Conservation (phyloP, 345 rosid genomes). For the Bretschneidera sinensis region DNA sequence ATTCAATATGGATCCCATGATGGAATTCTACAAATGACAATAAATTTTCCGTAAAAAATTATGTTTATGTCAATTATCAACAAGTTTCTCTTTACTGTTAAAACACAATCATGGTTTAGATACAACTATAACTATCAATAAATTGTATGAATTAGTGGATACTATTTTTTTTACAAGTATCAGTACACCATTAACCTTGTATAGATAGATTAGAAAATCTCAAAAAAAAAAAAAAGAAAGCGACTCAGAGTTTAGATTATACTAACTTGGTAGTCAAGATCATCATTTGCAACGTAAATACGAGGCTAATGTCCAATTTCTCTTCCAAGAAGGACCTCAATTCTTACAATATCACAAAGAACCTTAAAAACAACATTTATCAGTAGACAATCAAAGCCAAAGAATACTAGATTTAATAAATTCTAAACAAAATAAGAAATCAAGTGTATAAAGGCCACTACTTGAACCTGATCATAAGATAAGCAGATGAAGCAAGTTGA, state of each 20-base stretch:
- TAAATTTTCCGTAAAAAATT: too few species aligned
- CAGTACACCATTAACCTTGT: too few species aligned
- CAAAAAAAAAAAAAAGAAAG: too few species aligned
- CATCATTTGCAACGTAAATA: conserved; percentile 75
- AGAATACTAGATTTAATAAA: conserved; percentile 8
- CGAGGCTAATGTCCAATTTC: conserved; percentile 54
- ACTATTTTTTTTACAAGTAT: too few species aligned
- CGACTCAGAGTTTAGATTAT: conserved; percentile 3
- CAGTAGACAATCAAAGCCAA: background rate
- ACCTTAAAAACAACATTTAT: conserved; percentile 42
- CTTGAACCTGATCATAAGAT: background rate
- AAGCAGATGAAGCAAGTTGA: background rate
- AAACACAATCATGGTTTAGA: too few species aligned
- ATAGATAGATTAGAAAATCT: too few species aligned
- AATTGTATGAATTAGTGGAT: too few species aligned
- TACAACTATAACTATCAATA: too few species aligned
- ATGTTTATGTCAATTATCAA: too few species aligned
- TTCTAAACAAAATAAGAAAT: background rate
- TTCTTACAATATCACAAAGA: conserved; percentile 78
- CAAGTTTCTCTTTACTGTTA: too few species aligned
- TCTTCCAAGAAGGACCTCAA: conserved; percentile 82
- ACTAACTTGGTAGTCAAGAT: conserved; percentile 77
- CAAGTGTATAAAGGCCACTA: background rate
- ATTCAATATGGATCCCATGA: too few species aligned
- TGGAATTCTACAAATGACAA: too few species aligned